A percentile compares a stretch with the other conserved stretches of the same genome.
These are phyloP conservation scores for Trichoderma gamsii DNA, from an alignment of 495 filamentous ascomycete genomes.

Conservation along the genomic window DNA sequence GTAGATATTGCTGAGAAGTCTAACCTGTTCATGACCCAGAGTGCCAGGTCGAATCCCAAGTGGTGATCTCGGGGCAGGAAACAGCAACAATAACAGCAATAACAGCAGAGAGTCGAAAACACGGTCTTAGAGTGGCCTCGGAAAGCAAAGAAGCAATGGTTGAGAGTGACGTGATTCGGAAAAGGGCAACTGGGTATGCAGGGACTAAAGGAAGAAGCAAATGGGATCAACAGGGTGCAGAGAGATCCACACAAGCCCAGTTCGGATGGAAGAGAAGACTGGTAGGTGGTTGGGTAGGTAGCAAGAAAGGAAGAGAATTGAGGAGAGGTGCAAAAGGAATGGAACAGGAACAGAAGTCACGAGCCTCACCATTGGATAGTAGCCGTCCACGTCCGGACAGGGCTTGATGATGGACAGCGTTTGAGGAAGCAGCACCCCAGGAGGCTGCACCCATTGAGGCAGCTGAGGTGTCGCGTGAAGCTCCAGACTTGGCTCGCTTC, in stretches of 20 bases:
- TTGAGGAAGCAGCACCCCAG: not conserved
- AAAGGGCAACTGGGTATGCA: conserved; percentile 7
- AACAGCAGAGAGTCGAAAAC: not conserved
- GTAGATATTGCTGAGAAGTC: not conserved
- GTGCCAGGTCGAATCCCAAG: not conserved
- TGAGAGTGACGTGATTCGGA: conserved; percentile 8
- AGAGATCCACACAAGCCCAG: not conserved
- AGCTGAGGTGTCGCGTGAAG: not conserved
- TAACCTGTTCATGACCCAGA: conserved; percentile 7
- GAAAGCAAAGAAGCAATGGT: conserved; percentile 3
- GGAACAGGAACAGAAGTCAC: not conserved
- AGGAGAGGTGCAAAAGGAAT: not conserved
- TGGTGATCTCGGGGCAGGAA: not conserved
- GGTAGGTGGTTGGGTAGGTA: not conserved
- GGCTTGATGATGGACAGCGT: not conserved
- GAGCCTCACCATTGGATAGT: not conserved
- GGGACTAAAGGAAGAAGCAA: not conserved
- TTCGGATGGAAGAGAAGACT: not conserved
- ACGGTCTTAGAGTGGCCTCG: not conserved
- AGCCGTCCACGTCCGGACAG: not conserved
- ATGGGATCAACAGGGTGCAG: not conserved
- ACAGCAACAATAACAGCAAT: not conserved
- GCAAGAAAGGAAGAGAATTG: not conserved
- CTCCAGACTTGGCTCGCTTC: not conserved
- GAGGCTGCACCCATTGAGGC: not conserved